Base-by-base conservation (phyloP, 192 early-diverging fungal genomes). In the Allomyces macrogynus region DNA sequence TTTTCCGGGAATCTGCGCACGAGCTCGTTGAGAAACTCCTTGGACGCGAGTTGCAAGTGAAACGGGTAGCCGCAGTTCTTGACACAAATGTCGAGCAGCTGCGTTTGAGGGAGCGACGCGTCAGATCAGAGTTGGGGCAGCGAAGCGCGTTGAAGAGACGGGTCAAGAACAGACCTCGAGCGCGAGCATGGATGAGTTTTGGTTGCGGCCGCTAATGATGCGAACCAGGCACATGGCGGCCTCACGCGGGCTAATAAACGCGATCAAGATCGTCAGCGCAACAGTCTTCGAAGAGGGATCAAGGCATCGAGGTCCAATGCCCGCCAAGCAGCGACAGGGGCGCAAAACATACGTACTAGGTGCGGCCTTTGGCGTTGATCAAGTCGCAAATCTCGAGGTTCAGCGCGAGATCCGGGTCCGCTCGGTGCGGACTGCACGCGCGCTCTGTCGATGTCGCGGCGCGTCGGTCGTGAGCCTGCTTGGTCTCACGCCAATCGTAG, bases 31-130 rank as follows among this genome's bases (percentile, higher is more conserved):
- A 99, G 75, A 71, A 99, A 97, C 70, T 99, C 97, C 68, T 95
- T 94, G 43, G 89, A 86, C 49, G 87, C 88, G 44, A 99, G 85
- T 68, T 96, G 91, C 66, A 93, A 76, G 69, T 99, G 95, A 67
- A 99, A 96, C 3, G 97, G 85, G 71, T 95, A 91, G 0, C 95
- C 95, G 71, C 97, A 98, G 73, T 98, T 99, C 75, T 99, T 99
- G 68, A 96, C 90, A 67, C 92, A 90, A 68, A 91, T 88, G 72
- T 99, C 97, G 24, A 99, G 79, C 7, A 99, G 80, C 86, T 84
- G 23, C 65, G 32, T 74, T 49, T 16, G 54, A n/a, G 67, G 63
- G 81, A 70, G 8, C 26, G 63, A 67, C 27, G 54, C 4, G 63
- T 25, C 16, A 65, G 24, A 40, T 27, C 24, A 54, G 24, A n/a